Conservation (phyloP, 2,329 filamentous ascomycete genomes). For the Raffaelea albimanens region DNA sequence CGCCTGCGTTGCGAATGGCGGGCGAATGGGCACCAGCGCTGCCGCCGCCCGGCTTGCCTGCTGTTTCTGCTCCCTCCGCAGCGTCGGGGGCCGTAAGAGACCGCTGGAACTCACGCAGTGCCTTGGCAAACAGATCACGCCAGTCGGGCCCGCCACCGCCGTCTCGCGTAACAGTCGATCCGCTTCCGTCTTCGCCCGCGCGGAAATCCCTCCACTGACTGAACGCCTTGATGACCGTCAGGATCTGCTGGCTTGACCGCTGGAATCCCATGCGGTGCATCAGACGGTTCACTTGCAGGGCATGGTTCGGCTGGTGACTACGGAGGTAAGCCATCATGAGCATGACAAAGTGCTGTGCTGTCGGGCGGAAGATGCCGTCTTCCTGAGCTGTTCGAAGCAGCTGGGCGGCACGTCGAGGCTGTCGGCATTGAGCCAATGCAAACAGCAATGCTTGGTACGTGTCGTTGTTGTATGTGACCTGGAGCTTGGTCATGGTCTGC, state of each 20-base stretch:
- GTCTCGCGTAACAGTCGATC: not conserved
- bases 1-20: too few relatives aligned
- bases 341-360: conserved; percentile 38
- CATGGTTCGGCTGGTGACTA: conserved; percentile 31
- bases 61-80: too few relatives aligned
- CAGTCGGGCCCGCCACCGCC: conserved; percentile 2
- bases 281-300: conserved; percentile 30
- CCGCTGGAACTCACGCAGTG: conserved; percentile 31
- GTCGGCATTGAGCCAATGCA: conserved; percentile 37
- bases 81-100: conserved; percentile 19
- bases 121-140: conserved; percentile 20
- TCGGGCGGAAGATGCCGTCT: conserved; percentile 35
- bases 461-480: conserved; percentile 36
- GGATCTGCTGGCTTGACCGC: conserved; percentile 31
- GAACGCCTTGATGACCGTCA: conserved; percentile 33
- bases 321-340: conserved; percentile 43
- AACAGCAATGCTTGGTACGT: conserved; percentile 42
- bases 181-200: conserved; percentile 5
- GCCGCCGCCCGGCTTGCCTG: too few relatives aligned
- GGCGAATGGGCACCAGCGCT: too few relatives aligned
- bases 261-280: conserved; percentile 33
- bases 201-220: conserved; percentile 23
- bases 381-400: conserved; percentile 35
- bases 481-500: conserved; percentile 35
- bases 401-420: conserved; percentile 38